A percentile compares a stretch with the other conserved stretches of the same genome.
These are phyloP conservation scores for Elongisporangium prolatum DNA, from an alignment of 352 stramenopile species.

Conservation along the genomic window DNA sequence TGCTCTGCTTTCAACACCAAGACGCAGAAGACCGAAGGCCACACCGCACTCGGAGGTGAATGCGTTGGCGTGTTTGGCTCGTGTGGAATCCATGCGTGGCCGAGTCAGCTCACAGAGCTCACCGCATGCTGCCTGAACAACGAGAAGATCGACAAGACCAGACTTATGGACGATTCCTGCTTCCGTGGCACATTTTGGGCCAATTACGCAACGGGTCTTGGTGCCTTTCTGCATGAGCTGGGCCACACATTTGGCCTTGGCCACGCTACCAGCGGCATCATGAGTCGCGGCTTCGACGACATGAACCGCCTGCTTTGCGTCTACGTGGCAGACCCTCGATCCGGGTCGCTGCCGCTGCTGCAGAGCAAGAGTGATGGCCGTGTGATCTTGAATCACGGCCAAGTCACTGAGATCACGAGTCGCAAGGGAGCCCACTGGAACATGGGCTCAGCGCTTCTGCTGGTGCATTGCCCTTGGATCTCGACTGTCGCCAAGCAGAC, in stretches of 20 bases:
- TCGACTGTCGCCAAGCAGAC: constrained; percentile 27
- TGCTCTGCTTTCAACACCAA: constrained; percentile 53
- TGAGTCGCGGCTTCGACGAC: constrained; percentile 69
- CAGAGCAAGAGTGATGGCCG: constrained; percentile 14
- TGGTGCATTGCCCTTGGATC: constrained; percentile 54
- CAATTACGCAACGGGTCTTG: constrained; percentile 62
- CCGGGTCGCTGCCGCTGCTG: constrained; percentile 22
- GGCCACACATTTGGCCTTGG: constrained; percentile 61
- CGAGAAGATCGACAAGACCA: constrained; percentile 31
- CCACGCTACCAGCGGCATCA: constrained; percentile 51
- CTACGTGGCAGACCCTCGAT: constrained; percentile 26
- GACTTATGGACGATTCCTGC: constrained; percentile 59
- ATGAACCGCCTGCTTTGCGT: constrained; percentile 59
- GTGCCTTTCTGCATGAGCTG: constrained; percentile 61
- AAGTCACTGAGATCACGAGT: constrained; percentile 23
- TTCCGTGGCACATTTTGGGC: constrained; percentile 52
- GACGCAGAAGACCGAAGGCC: constrained; percentile 44
- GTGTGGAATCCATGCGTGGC: constrained; percentile 64
- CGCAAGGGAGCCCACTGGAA: constrained; percentile 52
- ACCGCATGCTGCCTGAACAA: constrained; percentile 55
- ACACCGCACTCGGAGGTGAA: constrained; percentile 52
- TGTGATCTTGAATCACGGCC: constrained; percentile 28
- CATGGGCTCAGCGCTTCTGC: constrained; percentile 38
- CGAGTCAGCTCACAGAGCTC: constrained; percentile 36
- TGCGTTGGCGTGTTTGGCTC: constrained; percentile 65